Evolutionary conservation across 768 basidiomycete genomes (phyloP).

Genomic region (Kwoniella newhampshirensis): DNA sequence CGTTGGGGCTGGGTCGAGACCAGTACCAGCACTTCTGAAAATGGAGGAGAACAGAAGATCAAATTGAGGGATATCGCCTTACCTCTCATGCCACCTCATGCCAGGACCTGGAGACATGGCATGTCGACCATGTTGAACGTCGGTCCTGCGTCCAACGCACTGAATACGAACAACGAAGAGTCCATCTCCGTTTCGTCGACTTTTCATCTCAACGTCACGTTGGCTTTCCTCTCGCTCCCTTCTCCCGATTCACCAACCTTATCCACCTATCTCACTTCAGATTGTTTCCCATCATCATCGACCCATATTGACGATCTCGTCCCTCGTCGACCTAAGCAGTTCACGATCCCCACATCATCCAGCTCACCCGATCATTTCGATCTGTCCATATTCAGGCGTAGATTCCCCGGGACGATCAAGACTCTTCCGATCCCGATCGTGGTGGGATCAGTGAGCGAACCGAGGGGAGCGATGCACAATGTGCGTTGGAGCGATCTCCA

Average conservation of each 20-base stretch:
- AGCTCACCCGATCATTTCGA: constrained; percentile 10
- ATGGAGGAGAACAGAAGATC: constrained; percentile 11
- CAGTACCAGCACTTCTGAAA: background rate
- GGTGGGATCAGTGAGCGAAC: constrained; percentile 45
- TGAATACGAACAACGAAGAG: constrained; percentile 7
- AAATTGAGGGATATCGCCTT: constrained; percentile 21
- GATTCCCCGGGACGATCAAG: constrained; percentile 31
- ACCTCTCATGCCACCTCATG: constrained; percentile 25
- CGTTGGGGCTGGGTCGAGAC: constrained; percentile 33
- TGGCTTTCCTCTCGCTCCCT: constrained; percentile 34
- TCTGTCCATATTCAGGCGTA: constrained; percentile 22
- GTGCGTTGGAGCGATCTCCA: constrained; percentile 39
- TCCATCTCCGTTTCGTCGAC: constrained; percentile 40
- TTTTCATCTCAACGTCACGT: constrained; percentile 36
- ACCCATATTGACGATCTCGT: constrained; percentile 3
- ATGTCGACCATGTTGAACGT: constrained; percentile 43
- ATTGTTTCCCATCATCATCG: background rate
- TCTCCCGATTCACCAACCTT: constrained; percentile 6
- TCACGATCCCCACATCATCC: constrained; percentile 16
- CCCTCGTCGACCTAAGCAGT: constrained; percentile 11
- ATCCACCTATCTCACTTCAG: constrained; percentile 1
- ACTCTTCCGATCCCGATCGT: constrained; percentile 40
- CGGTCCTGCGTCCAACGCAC: constrained; percentile 15
- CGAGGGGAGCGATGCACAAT: constrained; percentile 36
- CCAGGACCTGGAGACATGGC: constrained; percentile 33